Conservation (phyloP, 495 filamentous ascomycete genomes). For the Aspergillus conjunctus region DNA sequence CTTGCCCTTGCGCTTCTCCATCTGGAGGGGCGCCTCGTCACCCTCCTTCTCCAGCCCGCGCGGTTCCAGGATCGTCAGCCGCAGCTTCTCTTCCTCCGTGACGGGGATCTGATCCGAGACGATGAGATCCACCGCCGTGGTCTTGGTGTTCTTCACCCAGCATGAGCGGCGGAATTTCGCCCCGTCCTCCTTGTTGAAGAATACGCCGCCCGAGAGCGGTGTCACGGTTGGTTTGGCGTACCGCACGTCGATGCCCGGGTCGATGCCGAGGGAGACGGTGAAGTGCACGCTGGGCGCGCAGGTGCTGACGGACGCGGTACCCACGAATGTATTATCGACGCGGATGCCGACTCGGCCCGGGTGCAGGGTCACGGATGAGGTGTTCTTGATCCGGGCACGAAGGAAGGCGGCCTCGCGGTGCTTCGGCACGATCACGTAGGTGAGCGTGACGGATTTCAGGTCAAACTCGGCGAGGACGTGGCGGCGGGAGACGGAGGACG, state of each 20-base stretch:
- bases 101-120: conserved; percentile 70
- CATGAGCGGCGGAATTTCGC: conserved; percentile 59
- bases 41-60: conserved; percentile 51
- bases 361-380: conserved; percentile 59
- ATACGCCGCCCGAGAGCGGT: conserved; percentile 49
- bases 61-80: conserved; percentile 56
- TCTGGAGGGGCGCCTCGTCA: conserved; percentile 31
- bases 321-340: conserved; percentile 69
- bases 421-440: conserved; percentile 64
- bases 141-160: conserved; percentile 61
- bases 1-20: conserved; percentile 23
- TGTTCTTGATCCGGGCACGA: conserved; percentile 63
- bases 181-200: conserved; percentile 60
- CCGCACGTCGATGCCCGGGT: conserved; percentile 60
- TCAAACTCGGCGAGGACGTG: conserved; percentile 48
- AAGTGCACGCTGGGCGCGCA: conserved; percentile 64
- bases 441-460: conserved; percentile 38
- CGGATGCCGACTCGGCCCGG: conserved; percentile 63
- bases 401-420: conserved; percentile 67
- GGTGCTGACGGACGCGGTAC: conserved; percentile 57
- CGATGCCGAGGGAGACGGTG: conserved; percentile 63
- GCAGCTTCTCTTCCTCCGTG: conserved; percentile 63
- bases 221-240: conserved; percentile 65
- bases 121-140: conserved; percentile 50
- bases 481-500: conserved; percentile 41